Evolutionary conservation across 176 grass and related monocot genomes (phyloP).

Genomic region (Eleusine indica): DNA sequence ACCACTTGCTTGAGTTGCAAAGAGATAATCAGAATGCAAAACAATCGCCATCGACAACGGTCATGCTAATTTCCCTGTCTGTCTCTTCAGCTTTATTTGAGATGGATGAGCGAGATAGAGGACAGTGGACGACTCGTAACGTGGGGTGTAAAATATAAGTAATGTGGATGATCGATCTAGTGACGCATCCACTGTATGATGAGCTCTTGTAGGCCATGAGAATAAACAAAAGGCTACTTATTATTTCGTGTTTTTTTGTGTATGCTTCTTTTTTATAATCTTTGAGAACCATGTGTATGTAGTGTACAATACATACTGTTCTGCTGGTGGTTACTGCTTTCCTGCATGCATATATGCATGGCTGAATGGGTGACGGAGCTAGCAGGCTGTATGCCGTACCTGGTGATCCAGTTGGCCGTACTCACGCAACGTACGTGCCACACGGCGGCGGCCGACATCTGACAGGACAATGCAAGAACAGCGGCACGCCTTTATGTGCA

Average conservation of each 20-base stretch:
- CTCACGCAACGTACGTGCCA: neutral
- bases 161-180: neutral
- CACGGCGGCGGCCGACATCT: neutral
- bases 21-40: neutral
- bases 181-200: neutral
- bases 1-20: neutral
- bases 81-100: neutral
- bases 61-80: neutral
- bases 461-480: neutral
- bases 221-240: neutral
- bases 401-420: neutral
- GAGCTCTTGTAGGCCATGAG: neutral
- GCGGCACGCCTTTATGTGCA: neutral
- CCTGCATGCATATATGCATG: neutral
- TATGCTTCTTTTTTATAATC: neutral
- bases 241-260: neutral
- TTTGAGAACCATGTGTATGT: neutral
- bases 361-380: neutral
- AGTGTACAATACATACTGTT: neutral
- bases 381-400: neutral
- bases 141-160: neutral
- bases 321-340: neutral
- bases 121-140: neutral
- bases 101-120: neutral
- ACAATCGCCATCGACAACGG: neutral